Evolutionary conservation across 768 basidiomycete species (phyloP), one percentile per base, ranked within the genome.

Genomic region (Serendipita sp.): DNA sequence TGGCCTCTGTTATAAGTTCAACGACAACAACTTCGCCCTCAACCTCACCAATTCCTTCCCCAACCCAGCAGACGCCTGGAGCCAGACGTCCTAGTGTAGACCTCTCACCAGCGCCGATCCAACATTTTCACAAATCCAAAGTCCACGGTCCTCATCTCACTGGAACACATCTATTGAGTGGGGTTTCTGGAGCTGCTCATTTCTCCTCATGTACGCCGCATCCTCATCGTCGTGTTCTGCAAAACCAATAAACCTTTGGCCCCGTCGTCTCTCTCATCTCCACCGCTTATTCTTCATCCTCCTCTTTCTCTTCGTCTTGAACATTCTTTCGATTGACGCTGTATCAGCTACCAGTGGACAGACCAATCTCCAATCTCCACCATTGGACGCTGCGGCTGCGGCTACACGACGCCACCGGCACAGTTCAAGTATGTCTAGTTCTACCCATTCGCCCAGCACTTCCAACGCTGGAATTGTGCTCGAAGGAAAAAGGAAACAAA

Each of bases 401-500:
- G 38, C 24, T 24, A 24, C 24, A 24, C 38, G 38, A 41, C 38
- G 38, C 30, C 48, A 51, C 48, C 48, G 48, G 7, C 48, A 32
- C 30, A 51, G 48, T 51, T 32, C 30, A n/a, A 51, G 48, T 16
- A 51, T 51, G 48, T 51, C 48, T 16, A n/a, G 30, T 51, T 32
- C 48, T 41, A 41, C 48, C 7, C 30, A 51, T n/a, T 32, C 64
- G 48, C 15, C 64, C 5, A 46, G 38, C 44, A 46, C 16, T 34
- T 34, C 41, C 2, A 45, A 45, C 2, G 13, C 54, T 47, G 68
- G 66, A 28, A 46, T 65, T 15, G 41, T 54, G 28, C 64, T 69
- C 5, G 56, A 63, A 13, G 66, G 63, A 3, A 51, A 58, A 34
- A 63, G 68, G 15, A 67, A 68, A 41, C 68, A 64, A 35, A 64